Percentiles rank a stretch among this genome's conserved stretches.
Conservation (phyloP, 257 asterid genomes). For the Przewalskia tangutica region DNA sequence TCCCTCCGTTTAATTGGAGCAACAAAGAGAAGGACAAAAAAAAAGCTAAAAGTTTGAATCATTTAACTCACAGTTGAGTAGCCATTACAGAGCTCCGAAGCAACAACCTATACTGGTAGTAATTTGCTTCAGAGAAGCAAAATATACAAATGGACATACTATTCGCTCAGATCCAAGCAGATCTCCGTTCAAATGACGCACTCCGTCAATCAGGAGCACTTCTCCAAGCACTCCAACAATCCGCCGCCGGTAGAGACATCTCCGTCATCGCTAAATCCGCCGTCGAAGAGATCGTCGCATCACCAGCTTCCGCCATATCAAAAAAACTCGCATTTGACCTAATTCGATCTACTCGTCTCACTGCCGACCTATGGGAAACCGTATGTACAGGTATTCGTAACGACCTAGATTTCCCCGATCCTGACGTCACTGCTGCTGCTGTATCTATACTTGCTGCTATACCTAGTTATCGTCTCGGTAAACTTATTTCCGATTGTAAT, state of each 20-base stretch:
- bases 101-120: neutral
- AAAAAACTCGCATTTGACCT: slow-evolving; percentile 85
- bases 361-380: slow-evolving; percentile 73
- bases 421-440: slow-evolving; percentile 87
- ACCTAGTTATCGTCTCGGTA: slow-evolving; percentile 72
- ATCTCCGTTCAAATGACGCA: slow-evolving; percentile 81
- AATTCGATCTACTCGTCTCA: slow-evolving; percentile 78
- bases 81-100: neutral
- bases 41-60: too few relatives aligned
- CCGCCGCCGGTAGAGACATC: slow-evolving; percentile 87
- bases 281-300: slow-evolving; percentile 86
- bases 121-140: slow-evolving; percentile 1
- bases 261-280: slow-evolving; percentile 84
- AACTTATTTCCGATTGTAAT: slow-evolving; percentile 63
- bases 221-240: slow-evolving; percentile 87
- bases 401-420: slow-evolving; percentile 85
- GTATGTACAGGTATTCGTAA: slow-evolving; percentile 53
- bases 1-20: too few relatives aligned
- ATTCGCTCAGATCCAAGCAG: slow-evolving; percentile 90
- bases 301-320: slow-evolving; percentile 87
- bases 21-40: too few relatives aligned
- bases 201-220: slow-evolving; percentile 85
- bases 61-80: too few relatives aligned
- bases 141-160: slow-evolving; percentile 55
- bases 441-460: slow-evolving; percentile 80